phyloP scores from a whole-genome alignment of 169 alveolate genomes.

The Cryptosporidium tyzzeri region DNA sequence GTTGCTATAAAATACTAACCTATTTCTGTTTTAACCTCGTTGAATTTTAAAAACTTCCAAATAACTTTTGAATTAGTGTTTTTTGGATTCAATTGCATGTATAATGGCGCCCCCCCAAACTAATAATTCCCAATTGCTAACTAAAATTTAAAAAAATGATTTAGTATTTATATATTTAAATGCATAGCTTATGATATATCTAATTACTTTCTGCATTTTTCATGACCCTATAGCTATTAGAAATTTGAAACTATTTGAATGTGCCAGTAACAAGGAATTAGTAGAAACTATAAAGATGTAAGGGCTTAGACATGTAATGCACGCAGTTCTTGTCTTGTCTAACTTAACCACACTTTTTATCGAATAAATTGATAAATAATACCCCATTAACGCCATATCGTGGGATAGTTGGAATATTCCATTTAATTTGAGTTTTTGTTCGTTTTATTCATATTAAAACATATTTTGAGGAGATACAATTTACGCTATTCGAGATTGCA shows the following conservation, averaged over 20 bases:
- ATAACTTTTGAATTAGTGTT: neutral
- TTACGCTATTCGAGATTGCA: neutral
- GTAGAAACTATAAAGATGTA: neutral
- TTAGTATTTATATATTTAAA: neutral
- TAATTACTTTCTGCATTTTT: too few relatives aligned
- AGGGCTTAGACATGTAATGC: conserved; percentile 66
- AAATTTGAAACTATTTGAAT: neutral
- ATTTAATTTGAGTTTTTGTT: neutral
- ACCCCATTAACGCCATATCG: conserved; percentile 4
- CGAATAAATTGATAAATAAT: neutral
- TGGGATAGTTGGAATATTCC: conserved; percentile 19
- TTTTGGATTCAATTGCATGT: neutral
- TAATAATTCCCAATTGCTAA: neutral
- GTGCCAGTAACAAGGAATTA: neutral
- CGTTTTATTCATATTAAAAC: neutral
- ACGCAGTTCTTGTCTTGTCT: conserved; percentile 77
- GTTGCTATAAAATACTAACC: too few relatives aligned
- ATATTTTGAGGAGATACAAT: neutral
- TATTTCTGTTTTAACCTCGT: neutral
- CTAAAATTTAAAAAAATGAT: neutral
- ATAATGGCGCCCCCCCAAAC: neutral
- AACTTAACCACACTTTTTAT: conserved; percentile 49
- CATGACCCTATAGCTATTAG: neutral
- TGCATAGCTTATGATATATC: too few relatives aligned
- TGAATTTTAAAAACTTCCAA: too few relatives aligned